phyloP scores from a whole-genome alignment of 2,329 filamentous ascomycete species.

The Pseudogymnoascus sp. region DNA sequence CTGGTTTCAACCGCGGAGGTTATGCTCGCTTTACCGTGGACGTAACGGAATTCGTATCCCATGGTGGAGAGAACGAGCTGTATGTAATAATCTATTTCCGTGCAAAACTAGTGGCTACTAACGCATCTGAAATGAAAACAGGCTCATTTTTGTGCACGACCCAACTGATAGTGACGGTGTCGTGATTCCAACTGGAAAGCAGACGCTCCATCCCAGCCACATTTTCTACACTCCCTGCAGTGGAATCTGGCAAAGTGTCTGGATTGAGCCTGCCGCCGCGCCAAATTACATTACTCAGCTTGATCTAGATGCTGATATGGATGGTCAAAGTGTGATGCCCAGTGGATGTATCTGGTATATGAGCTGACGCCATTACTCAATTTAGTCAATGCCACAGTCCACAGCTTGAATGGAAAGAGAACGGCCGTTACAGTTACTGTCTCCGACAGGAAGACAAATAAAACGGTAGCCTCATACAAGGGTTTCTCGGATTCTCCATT shows the following conservation, averaged over 20 bases:
- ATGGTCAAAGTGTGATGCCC: conserved; percentile 39
- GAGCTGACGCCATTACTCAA: not conserved
- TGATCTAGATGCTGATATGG: conserved; percentile 39
- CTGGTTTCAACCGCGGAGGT: conserved; percentile 48
- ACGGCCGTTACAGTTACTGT: conserved; percentile 18
- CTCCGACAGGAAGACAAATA: conserved; percentile 6
- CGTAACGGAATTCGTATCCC: conserved; percentile 36
- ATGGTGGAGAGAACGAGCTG: conserved; percentile 45
- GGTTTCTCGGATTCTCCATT: conserved; percentile 44
- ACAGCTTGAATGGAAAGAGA: conserved; percentile 34
- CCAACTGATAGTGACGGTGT: conserved; percentile 50
- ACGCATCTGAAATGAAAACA: conserved; percentile 22
- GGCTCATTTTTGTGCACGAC: conserved; percentile 57
- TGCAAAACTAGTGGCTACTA: not conserved
- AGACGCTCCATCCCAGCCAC: conserved; percentile 46
- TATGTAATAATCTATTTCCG: conserved; percentile 26
- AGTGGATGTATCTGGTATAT: not conserved
- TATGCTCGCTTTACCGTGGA: conserved; percentile 56
- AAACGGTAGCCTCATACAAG: conserved; percentile 26
- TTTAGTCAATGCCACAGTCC: conserved; percentile 48
- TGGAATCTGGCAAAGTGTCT: conserved; percentile 68
- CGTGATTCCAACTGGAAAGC: conserved; percentile 60
- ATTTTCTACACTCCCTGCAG: conserved; percentile 68
- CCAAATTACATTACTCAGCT: conserved; percentile 41
- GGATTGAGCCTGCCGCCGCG: conserved; percentile 51